Base-by-base conservation (phyloP, 495 filamentous ascomycete genomes). In the Astrothelium macrocarpum region DNA sequence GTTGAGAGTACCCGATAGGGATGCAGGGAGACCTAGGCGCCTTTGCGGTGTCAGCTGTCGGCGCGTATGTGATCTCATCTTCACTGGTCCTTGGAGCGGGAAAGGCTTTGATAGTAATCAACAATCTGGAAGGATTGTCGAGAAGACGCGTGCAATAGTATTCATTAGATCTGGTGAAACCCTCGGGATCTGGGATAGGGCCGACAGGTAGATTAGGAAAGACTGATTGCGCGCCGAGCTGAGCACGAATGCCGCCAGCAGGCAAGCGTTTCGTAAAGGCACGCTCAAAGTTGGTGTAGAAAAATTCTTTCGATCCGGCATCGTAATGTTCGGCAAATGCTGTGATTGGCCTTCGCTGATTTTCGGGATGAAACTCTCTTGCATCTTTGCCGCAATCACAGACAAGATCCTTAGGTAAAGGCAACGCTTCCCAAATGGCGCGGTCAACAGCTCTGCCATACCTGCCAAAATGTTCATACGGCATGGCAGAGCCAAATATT, bases 401-500 rank as follows among this genome's bases (percentile, higher is more conserved):
- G 2, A 62, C 60, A 2, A 73, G 45, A 59, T 67, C 66, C 26
- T 62, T 60, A 23, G 68, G 69, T n/a, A 73, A 42, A 18, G 10
- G 63, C 18, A 61, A 59, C 20, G 74, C 77, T 20, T 72, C 59
- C 78, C 78, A 79, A 62, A 79, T 72, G 16, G 70, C 63, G 18
- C 61, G 62, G 42, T 79, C 75, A 31, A 78, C 68, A 18, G 32
- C 39, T 49, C 69, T 59, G 14, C 73, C 75, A 59, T 71, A 59
- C 14, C 59, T 62, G 16, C 68, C 63, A 60, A 77, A 78, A 59
- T 79, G 71, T 65, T 79, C 76, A 64, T 71, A 78, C n/a, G 72
- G 73, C 78, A 76, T 78, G 11, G 78, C 78, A 16, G 77, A 76
- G 5, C 73, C 77, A 64, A 79, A 79, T 4, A 79, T 65, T 16